Conservation (phyloP, 345 rosid species). For the Syzygium aqueum region DNA sequence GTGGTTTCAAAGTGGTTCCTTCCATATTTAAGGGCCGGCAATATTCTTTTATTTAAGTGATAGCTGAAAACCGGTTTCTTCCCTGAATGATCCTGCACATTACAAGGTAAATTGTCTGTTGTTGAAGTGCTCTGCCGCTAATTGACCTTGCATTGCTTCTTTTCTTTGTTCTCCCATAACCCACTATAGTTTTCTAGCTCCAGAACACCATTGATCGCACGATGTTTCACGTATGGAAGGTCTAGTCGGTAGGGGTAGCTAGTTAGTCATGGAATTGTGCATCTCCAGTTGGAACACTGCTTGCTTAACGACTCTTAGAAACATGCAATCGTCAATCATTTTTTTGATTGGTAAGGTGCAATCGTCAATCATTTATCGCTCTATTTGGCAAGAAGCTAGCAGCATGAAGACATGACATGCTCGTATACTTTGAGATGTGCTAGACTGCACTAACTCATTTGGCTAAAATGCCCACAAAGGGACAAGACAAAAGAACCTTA, state of each 20-base stretch:
- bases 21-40: background rate
- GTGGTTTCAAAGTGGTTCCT: background rate
- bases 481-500: background rate
- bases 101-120: background rate
- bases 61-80: background rate
- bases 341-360: no score
- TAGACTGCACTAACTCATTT: background rate
- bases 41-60: background rate
- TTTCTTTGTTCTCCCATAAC: background rate
- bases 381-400: background rate
- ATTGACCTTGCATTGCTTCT: background rate
- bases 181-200: background rate
- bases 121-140: background rate
- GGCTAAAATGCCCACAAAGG: background rate
- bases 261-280: background rate
- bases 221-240: background rate
- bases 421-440: background rate
- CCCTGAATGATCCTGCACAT: background rate
- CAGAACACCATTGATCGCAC: background rate
- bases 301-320: background rate
- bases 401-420: background rate
- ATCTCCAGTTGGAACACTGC: background rate
- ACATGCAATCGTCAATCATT: background rate
- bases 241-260: background rate
- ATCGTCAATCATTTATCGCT: background rate